Evolutionary conservation across 2,329 filamentous ascomycete species (phyloP).

Genomic region (Paecilomyces niveus): DNA sequence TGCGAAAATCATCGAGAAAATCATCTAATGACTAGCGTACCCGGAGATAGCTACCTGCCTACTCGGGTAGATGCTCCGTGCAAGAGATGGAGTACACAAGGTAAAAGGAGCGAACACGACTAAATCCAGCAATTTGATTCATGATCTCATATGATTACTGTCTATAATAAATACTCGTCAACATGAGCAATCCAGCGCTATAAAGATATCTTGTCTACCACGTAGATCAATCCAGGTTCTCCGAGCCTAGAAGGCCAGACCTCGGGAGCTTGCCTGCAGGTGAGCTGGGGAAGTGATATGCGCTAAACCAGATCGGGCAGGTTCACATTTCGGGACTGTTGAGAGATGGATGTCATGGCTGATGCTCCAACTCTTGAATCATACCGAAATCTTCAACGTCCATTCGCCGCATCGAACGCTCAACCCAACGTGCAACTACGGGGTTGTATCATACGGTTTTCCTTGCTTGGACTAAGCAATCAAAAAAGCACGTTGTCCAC

Average conservation of each 20-base stretch:
- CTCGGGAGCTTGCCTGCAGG: background rate
- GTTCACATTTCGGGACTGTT: conserved; percentile 14
- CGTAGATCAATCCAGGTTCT: background rate
- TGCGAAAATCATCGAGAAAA: background rate
- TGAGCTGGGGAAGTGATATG: conserved; percentile 1
- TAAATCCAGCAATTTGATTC: background rate
- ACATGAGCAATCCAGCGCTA: background rate
- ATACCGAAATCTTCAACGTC: background rate
- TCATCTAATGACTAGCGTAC: background rate
- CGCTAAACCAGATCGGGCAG: conserved; percentile 17
- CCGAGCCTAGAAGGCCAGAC: background rate
- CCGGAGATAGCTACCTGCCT: background rate
- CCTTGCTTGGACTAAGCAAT: conserved; percentile 7
- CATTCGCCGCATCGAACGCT: background rate
- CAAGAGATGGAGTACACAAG: background rate
- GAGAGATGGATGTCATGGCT: conserved; percentile 17
- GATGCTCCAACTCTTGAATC: conserved; percentile 9
- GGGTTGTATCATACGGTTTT: conserved; percentile 4
- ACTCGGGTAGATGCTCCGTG: background rate
- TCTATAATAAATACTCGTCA: background rate
- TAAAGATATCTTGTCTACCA: background rate
- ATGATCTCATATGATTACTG: background rate
- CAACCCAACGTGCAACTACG: conserved; percentile 6
- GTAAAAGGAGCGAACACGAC: background rate
- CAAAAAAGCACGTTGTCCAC: conserved; percentile 8